Evolutionary conservation across 768 basidiomycete genomes (phyloP).

Genomic region (Leccinellum luteum): DNA sequence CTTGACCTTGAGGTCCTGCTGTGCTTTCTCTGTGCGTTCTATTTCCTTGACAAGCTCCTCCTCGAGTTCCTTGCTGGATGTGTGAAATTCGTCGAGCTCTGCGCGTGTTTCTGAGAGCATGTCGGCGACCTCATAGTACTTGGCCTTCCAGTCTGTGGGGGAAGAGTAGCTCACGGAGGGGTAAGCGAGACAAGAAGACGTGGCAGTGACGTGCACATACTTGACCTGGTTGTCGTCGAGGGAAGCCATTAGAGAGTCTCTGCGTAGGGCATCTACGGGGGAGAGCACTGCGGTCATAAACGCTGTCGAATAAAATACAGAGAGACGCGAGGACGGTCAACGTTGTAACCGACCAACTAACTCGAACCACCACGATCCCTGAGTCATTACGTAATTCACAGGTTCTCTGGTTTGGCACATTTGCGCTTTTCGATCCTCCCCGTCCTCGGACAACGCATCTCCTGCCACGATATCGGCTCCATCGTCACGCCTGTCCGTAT

Average conservation of each 20-base stretch:
- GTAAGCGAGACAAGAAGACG: constrained; percentile 16
- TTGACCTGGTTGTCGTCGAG: constrained; percentile 64
- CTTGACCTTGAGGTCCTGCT: constrained; percentile 75
- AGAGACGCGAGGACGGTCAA: constrained; percentile 11
- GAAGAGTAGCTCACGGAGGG: constrained; percentile 49
- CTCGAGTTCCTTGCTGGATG: constrained; percentile 87
- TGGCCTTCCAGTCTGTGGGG: constrained; percentile 69
- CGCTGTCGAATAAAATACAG: constrained; percentile 19
- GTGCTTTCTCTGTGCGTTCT: constrained; percentile 80
- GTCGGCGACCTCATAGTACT: constrained; percentile 79
- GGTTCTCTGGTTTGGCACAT: constrained; percentile 78
- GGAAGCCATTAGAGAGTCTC: constrained; percentile 54
- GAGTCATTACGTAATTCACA: constrained; percentile 37
- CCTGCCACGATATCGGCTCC: constrained; percentile 87
- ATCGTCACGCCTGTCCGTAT: constrained; percentile 62
- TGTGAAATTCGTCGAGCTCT: constrained; percentile 85
- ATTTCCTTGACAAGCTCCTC: constrained; percentile 91
- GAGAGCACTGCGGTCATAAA: constrained; percentile 67
- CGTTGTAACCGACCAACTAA: constrained; percentile 7
- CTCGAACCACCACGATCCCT: constrained; percentile 18
- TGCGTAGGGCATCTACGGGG: constrained; percentile 54
- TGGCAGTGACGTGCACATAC: constrained; percentile 36
- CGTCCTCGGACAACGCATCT: constrained; percentile 85
- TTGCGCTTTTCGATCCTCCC: constrained; percentile 79
- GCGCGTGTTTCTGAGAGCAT: constrained; percentile 81